These are phyloP conservation scores for Gelatoporia subvermispora DNA, from an alignment of 768 basidiomycete species.

Conservation along the genomic window DNA sequence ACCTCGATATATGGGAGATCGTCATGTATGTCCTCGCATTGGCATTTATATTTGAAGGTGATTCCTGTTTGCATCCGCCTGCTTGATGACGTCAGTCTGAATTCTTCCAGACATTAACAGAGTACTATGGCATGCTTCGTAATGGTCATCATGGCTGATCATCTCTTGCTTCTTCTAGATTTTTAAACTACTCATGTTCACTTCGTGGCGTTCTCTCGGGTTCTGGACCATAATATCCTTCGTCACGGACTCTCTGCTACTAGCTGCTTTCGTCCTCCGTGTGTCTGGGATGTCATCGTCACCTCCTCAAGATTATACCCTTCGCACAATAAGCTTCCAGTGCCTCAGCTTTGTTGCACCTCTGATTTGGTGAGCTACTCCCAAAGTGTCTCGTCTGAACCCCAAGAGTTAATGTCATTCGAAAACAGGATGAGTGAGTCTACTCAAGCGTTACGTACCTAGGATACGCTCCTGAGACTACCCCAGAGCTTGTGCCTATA, in stretches of 20 bases:
- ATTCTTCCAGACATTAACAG: constrained; percentile 44
- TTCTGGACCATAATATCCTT: constrained; percentile 75
- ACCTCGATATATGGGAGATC: constrained; percentile 79
- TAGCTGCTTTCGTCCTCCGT: constrained; percentile 72
- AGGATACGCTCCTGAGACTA: not conserved
- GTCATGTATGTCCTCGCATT: constrained; percentile 74
- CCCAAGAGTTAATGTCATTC: not conserved
- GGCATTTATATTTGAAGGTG: constrained; percentile 79
- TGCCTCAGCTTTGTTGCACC: constrained; percentile 84
- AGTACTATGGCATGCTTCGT: no score
- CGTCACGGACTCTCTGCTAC: constrained; percentile 67
- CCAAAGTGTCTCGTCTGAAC: not conserved
- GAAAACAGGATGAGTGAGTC: constrained; percentile 87
- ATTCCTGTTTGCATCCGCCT: constrained; percentile 1
- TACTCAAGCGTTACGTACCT: not conserved
- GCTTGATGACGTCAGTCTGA: not conserved
- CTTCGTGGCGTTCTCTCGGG: constrained; percentile 74
- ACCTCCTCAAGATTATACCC: constrained; percentile 30
- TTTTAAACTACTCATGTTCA: constrained; percentile 65
- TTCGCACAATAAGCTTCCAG: constrained; percentile 76
- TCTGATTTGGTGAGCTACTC: constrained; percentile 69
- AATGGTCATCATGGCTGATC: no score
- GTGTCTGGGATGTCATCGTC: constrained; percentile 44
- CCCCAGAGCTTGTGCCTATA: constrained; percentile 69
- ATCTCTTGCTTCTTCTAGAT: constrained; percentile 37